Conservation (phyloP, 1,284 basidiomycete genomes). For the Butyriboletus appendiculatus region DNA sequence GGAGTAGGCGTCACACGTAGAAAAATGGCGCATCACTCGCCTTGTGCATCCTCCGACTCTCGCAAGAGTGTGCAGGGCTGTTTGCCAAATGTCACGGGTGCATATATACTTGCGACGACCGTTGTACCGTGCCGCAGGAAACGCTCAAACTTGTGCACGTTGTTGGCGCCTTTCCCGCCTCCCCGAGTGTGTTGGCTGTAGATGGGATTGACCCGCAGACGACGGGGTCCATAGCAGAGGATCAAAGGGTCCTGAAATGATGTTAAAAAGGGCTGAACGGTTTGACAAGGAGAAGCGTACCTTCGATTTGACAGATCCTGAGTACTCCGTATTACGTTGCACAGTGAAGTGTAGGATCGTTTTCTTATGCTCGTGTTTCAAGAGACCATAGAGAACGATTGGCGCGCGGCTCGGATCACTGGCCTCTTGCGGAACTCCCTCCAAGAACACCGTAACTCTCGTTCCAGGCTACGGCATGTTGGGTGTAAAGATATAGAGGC, state of each 20-base stretch:
- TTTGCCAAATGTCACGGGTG: constrained; percentile 88
- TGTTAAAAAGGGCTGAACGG: neutral
- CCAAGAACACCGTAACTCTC: constrained; percentile 74
- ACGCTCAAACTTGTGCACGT: constrained; percentile 97
- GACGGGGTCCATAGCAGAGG: constrained; percentile 87
- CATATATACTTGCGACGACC: constrained; percentile 85
- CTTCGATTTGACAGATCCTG: constrained; percentile 88
- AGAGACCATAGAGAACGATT: constrained; percentile 79
- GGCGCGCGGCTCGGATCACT: constrained; percentile 42
- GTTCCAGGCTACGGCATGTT: constrained; percentile 63
- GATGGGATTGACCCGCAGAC: constrained; percentile 82
- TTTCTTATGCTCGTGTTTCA: constrained; percentile 97
- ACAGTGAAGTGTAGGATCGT: constrained; percentile 93
- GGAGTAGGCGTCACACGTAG: neutral
- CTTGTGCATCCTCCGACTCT: constrained; percentile 62
- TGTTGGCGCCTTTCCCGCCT: constrained; percentile 89
- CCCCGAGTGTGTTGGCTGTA: constrained; percentile 93
- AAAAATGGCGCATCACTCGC: constrained; percentile 36
- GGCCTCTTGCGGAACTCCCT: constrained; percentile 67
- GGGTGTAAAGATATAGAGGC: neutral
- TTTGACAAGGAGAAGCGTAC: constrained; percentile 40
- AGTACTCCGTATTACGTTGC: constrained; percentile 95
- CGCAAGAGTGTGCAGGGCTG: constrained; percentile 75
- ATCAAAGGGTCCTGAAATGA: constrained; percentile 77
- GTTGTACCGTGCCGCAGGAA: constrained; percentile 85